Evolutionary conservation across 2,329 filamentous ascomycete genomes (phyloP).

Genomic region (Lachnellula hyalina): DNA sequence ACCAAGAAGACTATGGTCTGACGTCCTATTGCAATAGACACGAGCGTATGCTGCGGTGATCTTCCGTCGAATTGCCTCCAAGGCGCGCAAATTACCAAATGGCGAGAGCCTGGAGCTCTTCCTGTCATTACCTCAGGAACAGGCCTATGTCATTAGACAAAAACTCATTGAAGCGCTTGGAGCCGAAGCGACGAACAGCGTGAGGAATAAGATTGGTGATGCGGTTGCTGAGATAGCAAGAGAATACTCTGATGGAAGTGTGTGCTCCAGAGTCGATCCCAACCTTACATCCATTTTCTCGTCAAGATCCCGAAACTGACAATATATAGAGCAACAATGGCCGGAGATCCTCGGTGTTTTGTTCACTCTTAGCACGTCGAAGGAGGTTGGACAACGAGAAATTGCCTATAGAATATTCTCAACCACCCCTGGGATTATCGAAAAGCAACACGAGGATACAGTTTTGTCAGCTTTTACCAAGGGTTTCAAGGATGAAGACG

Average conservation of each 20-base stretch:
- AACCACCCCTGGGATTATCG: slow-evolving; percentile 90
- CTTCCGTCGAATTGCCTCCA: slow-evolving; percentile 88
- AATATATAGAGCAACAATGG: slow-evolving; percentile 68
- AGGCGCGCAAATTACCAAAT: slow-evolving; percentile 70
- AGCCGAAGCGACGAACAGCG: slow-evolving; percentile 64
- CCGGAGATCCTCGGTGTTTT: slow-evolving; percentile 79
- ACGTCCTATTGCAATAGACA: slow-evolving; percentile 46
- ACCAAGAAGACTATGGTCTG: background rate
- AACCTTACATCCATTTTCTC: background rate
- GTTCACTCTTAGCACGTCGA: slow-evolving; percentile 85
- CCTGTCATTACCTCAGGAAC: slow-evolving; percentile 67
- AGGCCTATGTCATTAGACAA: slow-evolving; percentile 72
- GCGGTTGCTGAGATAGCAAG: slow-evolving; percentile 94
- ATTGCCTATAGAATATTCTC: slow-evolving; percentile 93
- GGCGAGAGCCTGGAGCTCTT: slow-evolving; percentile 79
- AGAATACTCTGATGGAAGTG: slow-evolving; percentile 90
- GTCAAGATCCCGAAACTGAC: slow-evolving; percentile 18
- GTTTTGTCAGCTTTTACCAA: slow-evolving; percentile 83
- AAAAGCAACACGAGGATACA: slow-evolving; percentile 90
- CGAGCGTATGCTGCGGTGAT: slow-evolving; percentile 90
- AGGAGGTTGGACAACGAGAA: slow-evolving; percentile 78
- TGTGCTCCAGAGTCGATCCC: slow-evolving; percentile 31
- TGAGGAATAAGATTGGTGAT: slow-evolving; percentile 94
- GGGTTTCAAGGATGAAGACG: slow-evolving; percentile 85
- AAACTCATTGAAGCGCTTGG: slow-evolving; percentile 77